phyloP scores from a whole-genome alignment of 495 filamentous ascomycete genomes.

The Aspergillus steynii region DNA sequence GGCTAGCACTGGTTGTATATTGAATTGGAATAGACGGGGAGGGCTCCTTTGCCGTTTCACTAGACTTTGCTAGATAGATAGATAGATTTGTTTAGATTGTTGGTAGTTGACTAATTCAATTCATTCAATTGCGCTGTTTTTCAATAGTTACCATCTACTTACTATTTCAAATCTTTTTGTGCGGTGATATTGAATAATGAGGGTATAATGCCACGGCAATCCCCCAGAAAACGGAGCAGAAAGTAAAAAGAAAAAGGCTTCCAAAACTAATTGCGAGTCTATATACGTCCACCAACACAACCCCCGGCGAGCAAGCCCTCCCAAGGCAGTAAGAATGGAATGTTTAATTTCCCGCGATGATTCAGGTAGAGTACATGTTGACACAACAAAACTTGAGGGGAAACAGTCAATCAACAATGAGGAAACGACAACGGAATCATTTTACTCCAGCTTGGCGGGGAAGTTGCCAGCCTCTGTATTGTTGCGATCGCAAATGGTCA shows the following conservation, averaged over 20 bases:
- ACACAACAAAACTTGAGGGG: constrained; percentile 37
- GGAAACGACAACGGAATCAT: constrained; percentile 23
- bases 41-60: neutral
- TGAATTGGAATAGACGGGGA: neutral
- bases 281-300: constrained; percentile 26
- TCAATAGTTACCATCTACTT: no score
- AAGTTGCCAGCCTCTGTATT: constrained; percentile 84
- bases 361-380: constrained; percentile 48
- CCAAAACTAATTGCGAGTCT: constrained; percentile 34
- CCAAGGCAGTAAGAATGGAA: constrained; percentile 18
- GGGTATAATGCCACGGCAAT: no score
- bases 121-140: neutral
- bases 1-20: neutral
- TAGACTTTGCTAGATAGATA: neutral
- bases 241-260: constrained; percentile 7
- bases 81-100: neutral
- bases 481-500: constrained; percentile 10
- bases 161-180: no score
- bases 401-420: constrained; percentile 25
- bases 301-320: constrained; percentile 9
- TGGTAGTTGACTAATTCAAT: neutral
- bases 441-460: constrained; percentile 59
- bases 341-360: constrained; percentile 35
- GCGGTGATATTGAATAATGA: no score
- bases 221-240: neutral